These are phyloP conservation scores for Penicillium thymicola DNA, from an alignment of 2,329 filamentous ascomycete species.

Conservation along the genomic window DNA sequence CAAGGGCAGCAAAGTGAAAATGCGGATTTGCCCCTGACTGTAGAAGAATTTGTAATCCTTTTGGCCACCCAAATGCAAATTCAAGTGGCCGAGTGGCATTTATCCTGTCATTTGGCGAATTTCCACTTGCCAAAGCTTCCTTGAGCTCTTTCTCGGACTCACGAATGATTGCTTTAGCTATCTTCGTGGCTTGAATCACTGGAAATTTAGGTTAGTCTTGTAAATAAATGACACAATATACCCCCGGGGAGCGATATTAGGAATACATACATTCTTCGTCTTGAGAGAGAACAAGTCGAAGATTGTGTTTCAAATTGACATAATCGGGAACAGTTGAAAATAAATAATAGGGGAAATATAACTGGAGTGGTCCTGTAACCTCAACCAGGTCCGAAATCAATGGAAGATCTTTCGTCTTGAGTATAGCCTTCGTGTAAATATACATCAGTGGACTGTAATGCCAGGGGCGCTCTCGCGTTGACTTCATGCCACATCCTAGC, in stretches of 20 bases:
- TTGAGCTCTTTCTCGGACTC: slow-evolving; percentile 1
- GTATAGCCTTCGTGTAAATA: neutral
- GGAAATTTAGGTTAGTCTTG: neutral
- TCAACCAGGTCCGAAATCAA: neutral
- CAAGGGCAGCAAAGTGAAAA: neutral
- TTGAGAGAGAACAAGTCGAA: neutral
- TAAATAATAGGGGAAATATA: fast-evolving
- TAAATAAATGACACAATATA: no score
- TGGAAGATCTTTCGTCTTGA: neutral
- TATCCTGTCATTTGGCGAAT: neutral
- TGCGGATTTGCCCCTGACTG: neutral
- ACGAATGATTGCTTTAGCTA: neutral
- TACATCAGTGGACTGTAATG: neutral
- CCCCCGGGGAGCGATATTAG: no score
- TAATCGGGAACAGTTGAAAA: neutral
- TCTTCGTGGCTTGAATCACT: neutral
- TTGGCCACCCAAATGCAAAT: slow-evolving; percentile 6
- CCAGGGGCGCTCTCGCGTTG: neutral
- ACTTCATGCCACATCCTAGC: neutral
- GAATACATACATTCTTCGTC: neutral
- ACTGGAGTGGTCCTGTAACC: neutral
- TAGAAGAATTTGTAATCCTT: slow-evolving; percentile 1
- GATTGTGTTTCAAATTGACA: neutral
- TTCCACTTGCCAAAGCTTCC: neutral
- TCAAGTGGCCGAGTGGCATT: neutral